Evolutionary conservation across 371 early-diverging fungal species (phyloP), one percentile per base, ranked within the genome.

Genomic region (Mortierella sp.): DNA sequence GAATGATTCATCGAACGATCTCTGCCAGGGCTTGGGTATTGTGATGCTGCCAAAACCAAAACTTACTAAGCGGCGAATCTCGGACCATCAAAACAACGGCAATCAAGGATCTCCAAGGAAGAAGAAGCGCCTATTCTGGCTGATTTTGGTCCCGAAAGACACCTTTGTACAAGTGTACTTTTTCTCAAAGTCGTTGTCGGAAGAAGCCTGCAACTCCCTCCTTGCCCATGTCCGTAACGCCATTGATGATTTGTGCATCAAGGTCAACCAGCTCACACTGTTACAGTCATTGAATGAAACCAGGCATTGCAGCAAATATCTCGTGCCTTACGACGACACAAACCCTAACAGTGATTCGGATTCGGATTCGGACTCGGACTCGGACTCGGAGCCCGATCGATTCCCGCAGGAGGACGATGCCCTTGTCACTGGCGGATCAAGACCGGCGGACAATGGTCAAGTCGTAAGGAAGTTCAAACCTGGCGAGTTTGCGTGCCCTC

Each of bases 401-500:
- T 74, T 83, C 1, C 81, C 81, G 10, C 81, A 84, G 23, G 87
- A 86, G 6, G 89, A 86, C 13, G 87, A 90, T 1, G 72, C 73
- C 3, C 62, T 64, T 26, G 67, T 73, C 19, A 54, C 78, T 43
- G 81, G 79, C 43, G 55, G 84, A 72, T 42, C 84, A 78, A 45
- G 82, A 83, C 58, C 78, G 79, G n/a, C 82, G 79, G 16, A 86
- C 80, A 26, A 80, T 72, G 19, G 50, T 74, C 38, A 83, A 71
- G 27, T 84, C 21, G 51, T 54, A 23, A 74, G 64, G 23, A 80
- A 72, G 41, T 86, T 85, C 59, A 62, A 56, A 12, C 85, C 87
- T 7, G 93, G 93, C 0, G 91, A 90, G 62, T 93, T 93, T 64
- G 87, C 88, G 14, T 93, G 93, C 28, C 88, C 90, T 0, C 59